Evolutionary conservation across 2,329 filamentous ascomycete species (phyloP), one percentile per base, ranked within the genome.

Genomic region (Colletotrichum siamense): DNA sequence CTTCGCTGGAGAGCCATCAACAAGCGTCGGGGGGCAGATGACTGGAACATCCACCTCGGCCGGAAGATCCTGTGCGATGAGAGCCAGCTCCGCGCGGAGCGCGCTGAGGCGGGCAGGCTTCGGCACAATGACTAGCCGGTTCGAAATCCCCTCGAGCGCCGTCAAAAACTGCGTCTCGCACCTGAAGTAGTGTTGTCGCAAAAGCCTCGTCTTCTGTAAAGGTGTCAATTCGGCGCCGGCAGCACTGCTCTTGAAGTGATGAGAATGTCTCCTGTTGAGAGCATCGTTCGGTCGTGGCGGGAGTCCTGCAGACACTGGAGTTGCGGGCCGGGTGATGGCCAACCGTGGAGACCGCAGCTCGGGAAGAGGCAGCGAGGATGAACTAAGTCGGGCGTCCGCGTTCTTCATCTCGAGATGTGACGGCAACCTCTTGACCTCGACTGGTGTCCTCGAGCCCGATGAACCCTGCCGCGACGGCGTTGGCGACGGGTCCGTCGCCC

Each of bases 41-140:
- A 96, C 89, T 0, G 95, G 95, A 71, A 97, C 94, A 80, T 97
- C 95, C 18, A 97, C 93, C 84, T 97, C 95, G 6, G 95, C 94
- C 1, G 95, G 95, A 61, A 97, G 86, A 81, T 97, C 95, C 81
- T 95, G 94, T 3, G 93, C 94, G 77, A 97, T 95, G 44, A 97
- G 88, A 16, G 94, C 95, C 76, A 97, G 88, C 84, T 97, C 95
- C 4, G 95, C 95, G 73, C 95, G 91, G 62, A 97, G 87, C 57
- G 95, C 95, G 83, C 95, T 97, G 79, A 97, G 89, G 36, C 95
- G 92, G 55, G 95, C 95, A 39, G 93, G 92, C 82, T 97, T 97
- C 3, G 95, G 95, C 7, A 97, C 95, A 70, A 94, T 90, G 8
- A 97, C 94, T 61, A 97, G 87, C n/a, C 95, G 92, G 82, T 95